phyloP scores from a whole-genome alignment of 805 yeast species.

The Metschnikowia dekortorum region DNA sequence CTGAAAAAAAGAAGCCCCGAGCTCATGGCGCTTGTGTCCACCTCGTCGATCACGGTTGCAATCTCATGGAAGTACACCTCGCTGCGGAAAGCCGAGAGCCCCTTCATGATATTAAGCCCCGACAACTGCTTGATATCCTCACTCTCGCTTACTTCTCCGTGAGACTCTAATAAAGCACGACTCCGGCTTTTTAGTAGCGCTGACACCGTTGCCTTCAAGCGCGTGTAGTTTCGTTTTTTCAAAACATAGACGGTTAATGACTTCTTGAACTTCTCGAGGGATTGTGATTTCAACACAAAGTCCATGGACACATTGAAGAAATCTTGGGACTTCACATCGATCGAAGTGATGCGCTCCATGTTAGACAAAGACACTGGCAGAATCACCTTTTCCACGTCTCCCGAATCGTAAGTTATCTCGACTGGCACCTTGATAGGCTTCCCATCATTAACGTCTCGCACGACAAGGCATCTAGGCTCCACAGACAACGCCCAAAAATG shows the following conservation, averaged over 20 bases:
- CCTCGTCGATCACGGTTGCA: slow-evolving; percentile 13
- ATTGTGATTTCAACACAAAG: slow-evolving; percentile 37
- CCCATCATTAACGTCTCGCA: slow-evolving; percentile 62
- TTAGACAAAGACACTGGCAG: slow-evolving; percentile 74
- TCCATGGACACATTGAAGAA: slow-evolving; percentile 53
- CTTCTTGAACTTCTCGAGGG: slow-evolving; percentile 39
- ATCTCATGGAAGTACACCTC: slow-evolving; percentile 27
- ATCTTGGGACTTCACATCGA: slow-evolving; percentile 45
- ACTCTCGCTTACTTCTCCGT: slow-evolving; percentile 22
- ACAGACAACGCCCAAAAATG: slow-evolving; percentile 89
- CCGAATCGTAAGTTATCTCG: slow-evolving; percentile 36
- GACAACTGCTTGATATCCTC: slow-evolving; percentile 22
- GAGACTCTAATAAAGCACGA: slow-evolving; percentile 23
- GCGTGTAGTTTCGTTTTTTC: slow-evolving; percentile 39
- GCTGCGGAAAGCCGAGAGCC: slow-evolving; percentile 25
- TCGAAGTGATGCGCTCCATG: slow-evolving; percentile 42
- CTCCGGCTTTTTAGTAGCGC: slow-evolving; percentile 34
- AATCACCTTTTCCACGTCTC: slow-evolving; percentile 25
- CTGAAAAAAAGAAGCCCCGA: slow-evolving; percentile 40
- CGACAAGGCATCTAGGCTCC: slow-evolving; percentile 74
- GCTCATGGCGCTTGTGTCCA: slow-evolving; percentile 18
- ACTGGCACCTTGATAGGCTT: slow-evolving; percentile 49
- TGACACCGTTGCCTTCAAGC: slow-evolving; percentile 30
- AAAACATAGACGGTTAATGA: slow-evolving; percentile 50
- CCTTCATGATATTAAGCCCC: slow-evolving; percentile 21